Evolutionary conservation across 2,329 filamentous ascomycete genomes (phyloP), one percentile per base, ranked within the genome.

Genomic region (Didymosphaeria variabile): DNA sequence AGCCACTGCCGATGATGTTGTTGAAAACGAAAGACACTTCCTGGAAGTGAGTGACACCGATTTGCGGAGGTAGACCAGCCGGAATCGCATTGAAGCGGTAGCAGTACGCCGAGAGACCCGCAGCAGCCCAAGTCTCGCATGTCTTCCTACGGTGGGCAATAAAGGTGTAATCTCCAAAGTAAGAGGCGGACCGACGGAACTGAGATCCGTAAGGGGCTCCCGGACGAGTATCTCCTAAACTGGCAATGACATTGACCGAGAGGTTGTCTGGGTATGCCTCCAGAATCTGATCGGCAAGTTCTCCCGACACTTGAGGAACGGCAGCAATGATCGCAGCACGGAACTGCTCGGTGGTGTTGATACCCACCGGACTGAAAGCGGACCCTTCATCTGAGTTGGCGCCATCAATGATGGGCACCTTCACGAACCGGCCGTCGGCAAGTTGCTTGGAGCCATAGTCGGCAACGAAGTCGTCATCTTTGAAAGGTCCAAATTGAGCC

Each of bases 321-420:
- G 55, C 56, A 4, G 66, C 12, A 29, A 32, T 26, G 21, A 57
- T 72, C 26, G 73, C 77, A 15, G 81, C 17, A 77, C 81, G 12
- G 81, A 84, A 1, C 83, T 86, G 69, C 88, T 84, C 62, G 90
- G 53, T 83, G 17, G 83, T 84, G 6, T 62, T 72, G 12, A 82
- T 81, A 0, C 81, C 84, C n/a, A 29, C 3, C 10, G 53, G 53
- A 23, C 53, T 55, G 67, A 89, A 90, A 1, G 80, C 79, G 0
- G 84, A 84, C 2, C 88, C 90, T 72, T 92, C 90, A 66, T 91
- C 89, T 1, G 84, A 84, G 72, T 90, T 91, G 38, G 84, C 84
- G 7, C 90, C 89, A 36, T 84, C 79, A 7, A 92, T 80, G 44
- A 91, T 83, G 1, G 88, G 87, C 0, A 91, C 86, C 55, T 86